Percentiles rank a stretch among this genome's conserved stretches.
Evolutionary conservation across 306 rosid genomes (phyloP).

Genomic region (Urtica urens): DNA sequence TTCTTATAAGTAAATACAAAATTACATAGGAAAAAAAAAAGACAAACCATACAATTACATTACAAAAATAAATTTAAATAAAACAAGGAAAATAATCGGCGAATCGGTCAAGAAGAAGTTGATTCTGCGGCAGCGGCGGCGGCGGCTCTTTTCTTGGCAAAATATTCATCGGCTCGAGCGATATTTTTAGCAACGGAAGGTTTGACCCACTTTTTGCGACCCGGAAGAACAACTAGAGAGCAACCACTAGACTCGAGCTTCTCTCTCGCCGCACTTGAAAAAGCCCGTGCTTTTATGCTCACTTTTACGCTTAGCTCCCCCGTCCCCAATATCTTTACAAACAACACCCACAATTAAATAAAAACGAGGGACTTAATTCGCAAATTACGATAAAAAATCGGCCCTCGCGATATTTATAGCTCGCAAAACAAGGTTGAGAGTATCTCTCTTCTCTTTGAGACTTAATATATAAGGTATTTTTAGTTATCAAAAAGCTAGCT

Average conservation of each 20-base stretch:
- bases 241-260: conserved; percentile 83
- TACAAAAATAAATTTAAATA: too few species aligned
- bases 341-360: not conserved
- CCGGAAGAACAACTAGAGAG: conserved; percentile 68
- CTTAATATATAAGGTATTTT: too few species aligned
- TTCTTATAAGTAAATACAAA: too few species aligned
- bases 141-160: conserved; percentile 74
- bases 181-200: conserved; percentile 84
- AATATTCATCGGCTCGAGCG: conserved; percentile 94
- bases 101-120: too few species aligned
- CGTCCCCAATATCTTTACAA: conserved; percentile 64
- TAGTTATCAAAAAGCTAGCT: too few species aligned
- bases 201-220: conserved; percentile 96
- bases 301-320: conserved; percentile 76
- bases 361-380: not conserved
- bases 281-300: conserved; percentile 71
- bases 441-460: too few species aligned
- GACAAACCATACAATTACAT: too few species aligned
- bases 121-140: conserved; percentile 35
- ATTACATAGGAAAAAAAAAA: too few species aligned
- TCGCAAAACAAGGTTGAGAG: too few species aligned
- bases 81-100: too few species aligned
- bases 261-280: conserved; percentile 75
- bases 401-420: too few species aligned
- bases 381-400: too few species aligned